Evolutionary conservation across 1,139 yeast species (phyloP), one percentile per base, ranked within the genome.

Genomic region (Fermentozyma sake): DNA sequence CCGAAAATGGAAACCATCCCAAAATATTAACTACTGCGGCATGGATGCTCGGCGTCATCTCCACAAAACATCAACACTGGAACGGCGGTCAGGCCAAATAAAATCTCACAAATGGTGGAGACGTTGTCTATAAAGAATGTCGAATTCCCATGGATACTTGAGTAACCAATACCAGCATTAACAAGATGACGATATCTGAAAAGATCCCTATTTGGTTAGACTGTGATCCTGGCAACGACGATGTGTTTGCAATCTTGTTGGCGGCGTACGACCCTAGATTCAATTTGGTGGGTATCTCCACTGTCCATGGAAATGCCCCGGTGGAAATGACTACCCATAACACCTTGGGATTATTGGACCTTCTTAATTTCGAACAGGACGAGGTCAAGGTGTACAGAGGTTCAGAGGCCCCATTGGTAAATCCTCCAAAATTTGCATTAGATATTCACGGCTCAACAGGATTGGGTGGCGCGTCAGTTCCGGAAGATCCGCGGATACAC

Each of bases 191-290:
- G 2, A 27, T 39, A 12, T n/a, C n/a, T n/a, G 38, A 42, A 14
- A 35, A 29, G 17, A 60, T 79, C 12, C 89, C 89, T 1, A 45
- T 84, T 5, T 83, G 96, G 95, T 52, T 86, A n/a, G 96, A 86
- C 55, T 86, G 95, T 49, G 96, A 86, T 49, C 94, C 95, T 0
- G 95, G 95, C 3, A 91, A 83, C 44, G 96, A 86, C 49, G 96
- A 86, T 46, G 83, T 86, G 2, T 72, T 84, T 29, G 95, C 94
- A 7, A 63, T 86, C 6, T 58, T 83, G 12, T 44, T 86, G 20
- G 74, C 84, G 0, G 58, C 75, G 4, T 76, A 69, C 47, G 69
- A 75, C 37, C 83, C 83, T 0, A 56, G 66, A 21, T 73, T 79
- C 48, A 49, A 75, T 7, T 56, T 86, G 7, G 50, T 81, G 4